These are phyloP conservation scores for Carex cristatella DNA, from an alignment of 176 grass and related monocot species.

Conservation along the genomic window DNA sequence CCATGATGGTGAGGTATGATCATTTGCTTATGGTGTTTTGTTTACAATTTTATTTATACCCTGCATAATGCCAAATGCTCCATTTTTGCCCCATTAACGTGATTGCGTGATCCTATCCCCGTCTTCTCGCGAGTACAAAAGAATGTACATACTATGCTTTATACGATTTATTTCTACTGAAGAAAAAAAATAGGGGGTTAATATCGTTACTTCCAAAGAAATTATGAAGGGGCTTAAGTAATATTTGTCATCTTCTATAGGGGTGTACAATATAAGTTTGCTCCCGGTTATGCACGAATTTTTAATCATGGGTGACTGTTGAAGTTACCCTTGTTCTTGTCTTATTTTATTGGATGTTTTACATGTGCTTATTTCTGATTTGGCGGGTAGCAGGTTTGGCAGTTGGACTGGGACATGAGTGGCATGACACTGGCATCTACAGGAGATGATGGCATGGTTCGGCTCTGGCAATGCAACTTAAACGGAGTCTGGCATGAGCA, in stretches of 20 bases:
- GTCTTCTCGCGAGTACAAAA: background rate
- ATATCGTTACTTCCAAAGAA: background rate
- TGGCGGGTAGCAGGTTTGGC: conserved; percentile 50
- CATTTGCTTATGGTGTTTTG: conserved; percentile 3
- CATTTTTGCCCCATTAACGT: background rate
- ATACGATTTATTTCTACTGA: background rate
- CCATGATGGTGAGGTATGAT: conserved; percentile 63
- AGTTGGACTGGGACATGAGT: conserved; percentile 90
- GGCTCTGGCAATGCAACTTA: conserved; percentile 81
- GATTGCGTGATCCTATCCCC: background rate
- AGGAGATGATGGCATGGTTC: conserved; percentile 64
- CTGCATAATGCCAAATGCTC: background rate
- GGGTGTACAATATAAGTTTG: background rate
- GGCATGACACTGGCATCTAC: conserved; percentile 93
- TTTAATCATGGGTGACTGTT: background rate
- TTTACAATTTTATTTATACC: background rate
- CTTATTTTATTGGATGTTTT: background rate
- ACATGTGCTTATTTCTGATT: conserved; percentile 5
- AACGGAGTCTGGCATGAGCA: conserved; percentile 91
- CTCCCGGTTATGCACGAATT: background rate
- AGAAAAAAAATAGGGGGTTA: background rate
- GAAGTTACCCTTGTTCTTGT: background rate
- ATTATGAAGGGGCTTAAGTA: background rate
- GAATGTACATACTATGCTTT: background rate
- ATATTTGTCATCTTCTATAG: background rate